Evolutionary conservation across 2,329 filamentous ascomycete species (phyloP).

Genomic region (Pyrenochaeta sp.): DNA sequence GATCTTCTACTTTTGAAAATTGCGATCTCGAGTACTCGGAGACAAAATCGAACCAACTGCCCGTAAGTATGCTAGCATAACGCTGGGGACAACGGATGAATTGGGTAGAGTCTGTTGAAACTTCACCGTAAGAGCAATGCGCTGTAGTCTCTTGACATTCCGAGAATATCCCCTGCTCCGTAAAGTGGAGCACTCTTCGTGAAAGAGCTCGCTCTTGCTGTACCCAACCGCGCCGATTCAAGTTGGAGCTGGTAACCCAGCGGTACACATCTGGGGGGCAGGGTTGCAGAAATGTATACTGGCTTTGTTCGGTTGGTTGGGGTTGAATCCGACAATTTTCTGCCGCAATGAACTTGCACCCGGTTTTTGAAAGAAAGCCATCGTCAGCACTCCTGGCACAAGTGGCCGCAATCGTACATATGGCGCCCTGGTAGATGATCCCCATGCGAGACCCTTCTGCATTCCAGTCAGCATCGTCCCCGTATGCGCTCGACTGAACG

Average conservation of each 20-base stretch:
- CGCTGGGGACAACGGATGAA: no score
- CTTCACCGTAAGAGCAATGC: neutral
- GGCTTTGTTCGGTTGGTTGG: no score
- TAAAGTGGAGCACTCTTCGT: slow-evolving; percentile 3
- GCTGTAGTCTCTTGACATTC: neutral
- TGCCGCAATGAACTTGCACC: neutral
- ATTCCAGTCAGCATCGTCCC: neutral
- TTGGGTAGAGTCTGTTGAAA: neutral
- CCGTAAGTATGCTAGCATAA: no score
- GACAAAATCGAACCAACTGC: neutral
- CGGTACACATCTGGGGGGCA: neutral
- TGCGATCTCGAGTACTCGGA: neutral
- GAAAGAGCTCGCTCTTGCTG: slow-evolving; percentile 1
- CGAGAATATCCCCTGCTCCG: neutral
- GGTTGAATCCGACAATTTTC: neutral
- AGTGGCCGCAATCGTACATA: slow-evolving; percentile 1
- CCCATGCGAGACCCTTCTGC: slow-evolving; percentile 4
- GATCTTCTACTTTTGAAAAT: neutral
- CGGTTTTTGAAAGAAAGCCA: slow-evolving; percentile 2
- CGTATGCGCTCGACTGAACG: neutral
- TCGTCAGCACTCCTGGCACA: neutral
- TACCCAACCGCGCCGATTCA: slow-evolving; percentile 3
- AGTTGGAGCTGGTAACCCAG: neutral
- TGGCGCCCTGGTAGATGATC: slow-evolving; percentile 1
- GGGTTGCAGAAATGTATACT: neutral